Conservation (phyloP, 306 rosid species). For the Biancaea sappan region DNA sequence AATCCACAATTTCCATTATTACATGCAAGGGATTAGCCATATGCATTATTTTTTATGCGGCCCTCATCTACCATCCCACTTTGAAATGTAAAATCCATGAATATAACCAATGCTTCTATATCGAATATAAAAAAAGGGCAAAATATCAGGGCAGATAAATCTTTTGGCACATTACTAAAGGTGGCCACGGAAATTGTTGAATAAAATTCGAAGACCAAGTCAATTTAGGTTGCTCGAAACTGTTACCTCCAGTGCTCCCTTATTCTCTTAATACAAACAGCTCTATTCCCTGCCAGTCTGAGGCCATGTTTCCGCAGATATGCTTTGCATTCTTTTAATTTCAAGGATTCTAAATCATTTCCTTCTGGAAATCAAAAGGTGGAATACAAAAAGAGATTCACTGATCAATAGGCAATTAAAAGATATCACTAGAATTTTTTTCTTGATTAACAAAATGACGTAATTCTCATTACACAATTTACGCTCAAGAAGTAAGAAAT, state of each 20-base stretch:
- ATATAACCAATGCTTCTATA: not conserved
- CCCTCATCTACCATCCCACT: not conserved
- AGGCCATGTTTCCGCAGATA: constrained; percentile 66
- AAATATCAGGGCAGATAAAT: not conserved
- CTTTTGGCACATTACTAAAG: not conserved
- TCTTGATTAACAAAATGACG: constrained; percentile 9
- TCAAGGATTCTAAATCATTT: constrained; percentile 49
- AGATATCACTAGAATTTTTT: not conserved
- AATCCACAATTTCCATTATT: constrained; percentile 4
- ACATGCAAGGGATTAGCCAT: not conserved
- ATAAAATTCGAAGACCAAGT: not conserved
- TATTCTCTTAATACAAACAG: constrained; percentile 61
- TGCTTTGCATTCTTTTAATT: constrained; percentile 64
- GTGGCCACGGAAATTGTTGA: not conserved
- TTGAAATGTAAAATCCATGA: constrained; percentile 2
- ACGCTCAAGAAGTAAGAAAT: not conserved
- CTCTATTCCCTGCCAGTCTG: constrained; percentile 65
- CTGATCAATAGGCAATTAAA: not conserved
- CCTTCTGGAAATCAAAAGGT: constrained; percentile 43
- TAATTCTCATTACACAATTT: not conserved
- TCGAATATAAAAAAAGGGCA: not conserved
- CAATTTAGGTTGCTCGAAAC: not conserved
- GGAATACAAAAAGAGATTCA: not conserved
- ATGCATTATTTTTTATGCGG: not conserved
- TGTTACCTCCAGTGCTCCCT: constrained; percentile 69